Percentiles rank a stretch among this genome's conserved stretches.
Evolutionary conservation across 495 filamentous ascomycete species (phyloP).

Genomic region (Podospora conica): DNA sequence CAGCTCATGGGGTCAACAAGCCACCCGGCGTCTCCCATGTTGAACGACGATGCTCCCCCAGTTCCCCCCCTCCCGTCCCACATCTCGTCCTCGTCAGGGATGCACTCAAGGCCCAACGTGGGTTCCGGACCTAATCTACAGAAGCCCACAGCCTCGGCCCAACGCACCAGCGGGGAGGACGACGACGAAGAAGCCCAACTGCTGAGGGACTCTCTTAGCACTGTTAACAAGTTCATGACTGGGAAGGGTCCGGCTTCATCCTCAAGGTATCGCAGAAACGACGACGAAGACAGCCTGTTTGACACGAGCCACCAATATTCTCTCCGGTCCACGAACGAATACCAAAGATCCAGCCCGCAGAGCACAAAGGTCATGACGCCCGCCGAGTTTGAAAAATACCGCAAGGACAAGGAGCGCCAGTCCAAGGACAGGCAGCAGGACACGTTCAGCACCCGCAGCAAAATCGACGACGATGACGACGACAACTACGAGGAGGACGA

Average conservation of each 20-base stretch:
- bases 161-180: conserved; percentile 34
- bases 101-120: conserved; percentile 14
- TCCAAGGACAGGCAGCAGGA: conserved; percentile 59
- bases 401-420: conserved; percentile 68
- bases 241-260: conserved; percentile 14
- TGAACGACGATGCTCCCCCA: conserved; percentile 23
- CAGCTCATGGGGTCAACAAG: conserved; percentile 46
- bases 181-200: conserved; percentile 67
- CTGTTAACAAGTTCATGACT: conserved; percentile 40
- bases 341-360: conserved; percentile 31
- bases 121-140: conserved; percentile 43
- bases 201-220: conserved; percentile 54
- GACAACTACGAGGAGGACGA: conserved; percentile 73
- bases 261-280: conserved; percentile 34
- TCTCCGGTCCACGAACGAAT: conserved; percentile 46
- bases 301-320: conserved; percentile 49
- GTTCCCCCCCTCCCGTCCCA: conserved; percentile 31
- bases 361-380: conserved; percentile 80
- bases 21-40: conserved; percentile 26
- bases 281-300: conserved; percentile 40
- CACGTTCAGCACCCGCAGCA: conserved; percentile 19
- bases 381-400: conserved; percentile 78
- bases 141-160: conserved; percentile 38
- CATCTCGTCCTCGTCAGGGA: conserved; percentile 18
- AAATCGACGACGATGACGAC: conserved; percentile 51